Base-by-base conservation (phyloP, 306 rosid species). In the Crataegus laevigata region DNA sequence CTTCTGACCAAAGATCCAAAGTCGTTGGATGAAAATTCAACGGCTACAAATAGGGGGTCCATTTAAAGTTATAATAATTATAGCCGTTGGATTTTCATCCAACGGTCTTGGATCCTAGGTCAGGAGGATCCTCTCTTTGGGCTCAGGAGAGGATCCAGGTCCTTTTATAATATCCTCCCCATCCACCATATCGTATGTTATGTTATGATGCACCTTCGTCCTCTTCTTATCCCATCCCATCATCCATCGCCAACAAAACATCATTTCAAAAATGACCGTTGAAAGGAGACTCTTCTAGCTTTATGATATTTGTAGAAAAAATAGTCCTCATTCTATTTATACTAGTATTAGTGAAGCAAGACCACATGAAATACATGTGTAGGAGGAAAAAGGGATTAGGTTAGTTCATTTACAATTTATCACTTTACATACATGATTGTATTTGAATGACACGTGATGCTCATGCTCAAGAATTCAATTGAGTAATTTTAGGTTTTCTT, bases 141-240 rank as follows among this genome's bases (percentile, higher is more conserved):
- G n/a, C n/a, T n/a, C n/a, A n/a, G n/a, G n/a, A n/a, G n/a, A n/a
- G n/a, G n/a, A n/a, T n/a, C n/a, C n/a, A n/a, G n/a, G n/a, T n/a
- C n/a, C n/a, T 72, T 36, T 47, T 47, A 15, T 47, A 15, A 47
- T 47, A 15, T 47, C 21, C 8, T 47, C 21, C 6, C 18, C 21
- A 47, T 5, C 8, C 21, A 47, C 1, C 54, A 5, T 45, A 45
- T 45, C 17, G 54, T 47, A 5, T 47, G 54, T 15, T 32, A 54
- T 71, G 47, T 54, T 61, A 57, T 57, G 55, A 9, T 36, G 51
- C 55, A 58, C n/a, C 52, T 45, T 45, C 19, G 14, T 14, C 17
- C 14, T 45, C 51, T 45, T 43, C 36, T 58, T 58, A 72, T 72
- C 67, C 55, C 68, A 72, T 72, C 67, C 55, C 68, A 73, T 60